Evolutionary conservation across 257 asterid genomes (phyloP), one percentile per base, ranked within the genome.

Genomic region (Ballota nigra): DNA sequence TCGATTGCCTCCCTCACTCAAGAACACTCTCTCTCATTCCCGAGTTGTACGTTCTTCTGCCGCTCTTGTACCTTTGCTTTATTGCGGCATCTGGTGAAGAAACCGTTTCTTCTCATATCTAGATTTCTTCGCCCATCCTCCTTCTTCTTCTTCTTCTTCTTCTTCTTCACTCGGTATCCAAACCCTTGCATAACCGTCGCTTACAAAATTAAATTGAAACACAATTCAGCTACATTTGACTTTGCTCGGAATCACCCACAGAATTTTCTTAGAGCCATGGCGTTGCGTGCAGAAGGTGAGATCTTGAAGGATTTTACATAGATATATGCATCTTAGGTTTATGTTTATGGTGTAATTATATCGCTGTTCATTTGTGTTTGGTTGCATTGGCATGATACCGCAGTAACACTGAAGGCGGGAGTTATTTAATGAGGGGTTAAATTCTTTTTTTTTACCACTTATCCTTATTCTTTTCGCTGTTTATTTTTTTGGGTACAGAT

Each of bases 241-340:
- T 72, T 72, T 26, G 33, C 63, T 74, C 68, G 45, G 65, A 2
- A 60, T 20, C 16, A 57, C 47, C 67, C 16, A 15, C 23, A 31
- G 68, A 23, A 20, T 9, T 73, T 47, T 65, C 59, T 41, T 55
- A 59, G 77, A 77, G 57, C 41, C 66, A 85, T 82, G 89, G 86
- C 89, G 74, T 69, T 63, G 77, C 78, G 83, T 9, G 71, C 84
- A 26, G 83, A 80, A 78, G 89, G 89, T 82, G 76, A 76, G 77
- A 66, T 68, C 53, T 74, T 55, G 49, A 24, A 33, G 22, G 59
- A 45, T 47, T 52, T 65, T 51, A 16, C 56, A 20, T 8, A 8
- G 56, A n/a, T 38, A 45, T 72, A 59, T 60, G 45, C 31, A 33
- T 66, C 66, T 49, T n/a, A 57, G 29, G 4, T 55, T 52, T n/a